These are phyloP conservation scores for Quercus tomentella DNA, from an alignment of 331 rosid species.

Conservation along the genomic window DNA sequence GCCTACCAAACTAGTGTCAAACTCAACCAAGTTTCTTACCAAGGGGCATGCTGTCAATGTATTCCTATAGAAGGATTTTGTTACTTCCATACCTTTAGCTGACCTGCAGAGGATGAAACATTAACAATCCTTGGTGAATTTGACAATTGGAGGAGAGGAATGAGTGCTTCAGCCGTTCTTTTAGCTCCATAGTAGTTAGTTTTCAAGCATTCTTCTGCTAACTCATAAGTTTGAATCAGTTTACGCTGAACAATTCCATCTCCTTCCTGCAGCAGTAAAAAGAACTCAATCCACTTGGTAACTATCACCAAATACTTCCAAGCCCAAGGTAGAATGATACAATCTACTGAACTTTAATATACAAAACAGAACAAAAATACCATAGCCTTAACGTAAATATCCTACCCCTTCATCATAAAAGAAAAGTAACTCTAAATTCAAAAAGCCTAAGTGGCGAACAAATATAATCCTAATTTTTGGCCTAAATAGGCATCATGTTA, in stretches of 20 bases:
- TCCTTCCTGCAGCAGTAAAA: background rate
- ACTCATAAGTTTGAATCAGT: background rate
- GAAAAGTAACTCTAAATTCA: background rate
- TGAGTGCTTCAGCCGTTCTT: constrained; percentile 44
- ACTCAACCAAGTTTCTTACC: background rate
- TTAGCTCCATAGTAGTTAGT: constrained; percentile 62
- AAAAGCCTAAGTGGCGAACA: background rate
- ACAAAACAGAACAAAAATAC: background rate
- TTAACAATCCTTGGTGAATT: constrained; percentile 50
- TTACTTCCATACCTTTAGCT: constrained; percentile 28
- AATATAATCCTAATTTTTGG: background rate
- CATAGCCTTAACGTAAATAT: background rate
- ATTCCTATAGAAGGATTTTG: background rate
- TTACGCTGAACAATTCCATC: background rate
- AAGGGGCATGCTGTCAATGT: background rate
- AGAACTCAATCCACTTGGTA: background rate
- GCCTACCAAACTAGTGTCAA: background rate
- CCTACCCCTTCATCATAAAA: background rate
- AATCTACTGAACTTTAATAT: background rate
- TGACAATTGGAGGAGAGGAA: constrained; percentile 53
- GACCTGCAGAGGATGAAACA: constrained; percentile 49
- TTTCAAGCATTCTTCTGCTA: constrained; percentile 47
- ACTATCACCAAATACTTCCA: background rate
- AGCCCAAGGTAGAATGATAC: background rate
- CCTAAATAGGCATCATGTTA: background rate